Percentiles rank a stretch among this genome's conserved stretches.
Conservation (phyloP, 2,329 filamentous ascomycete species). For the Dactylonectria macrodidyma region DNA sequence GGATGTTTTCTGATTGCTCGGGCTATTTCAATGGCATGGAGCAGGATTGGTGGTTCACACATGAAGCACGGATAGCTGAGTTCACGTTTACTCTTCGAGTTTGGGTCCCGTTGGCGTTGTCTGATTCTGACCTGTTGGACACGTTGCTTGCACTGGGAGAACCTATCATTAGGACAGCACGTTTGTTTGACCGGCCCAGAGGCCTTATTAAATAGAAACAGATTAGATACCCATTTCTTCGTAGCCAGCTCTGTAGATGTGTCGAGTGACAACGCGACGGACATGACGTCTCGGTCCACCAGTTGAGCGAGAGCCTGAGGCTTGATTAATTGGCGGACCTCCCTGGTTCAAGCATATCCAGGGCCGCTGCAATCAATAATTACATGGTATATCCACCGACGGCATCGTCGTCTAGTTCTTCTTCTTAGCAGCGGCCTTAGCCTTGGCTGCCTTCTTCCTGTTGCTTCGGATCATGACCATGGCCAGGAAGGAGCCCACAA, state of each 20-base stretch:
- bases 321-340: conserved; percentile 37
- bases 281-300: conserved; percentile 14
- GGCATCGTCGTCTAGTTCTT: conserved; percentile 73
- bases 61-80: conserved; percentile 34
- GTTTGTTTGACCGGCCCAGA: conserved; percentile 39
- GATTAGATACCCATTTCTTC: conserved; percentile 52
- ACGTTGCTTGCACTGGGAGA: conserved; percentile 48
- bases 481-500: conserved; percentile 95
- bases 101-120: conserved; percentile 44
- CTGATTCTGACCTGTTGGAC: conserved; percentile 49
- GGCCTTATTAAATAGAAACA: conserved; percentile 53
- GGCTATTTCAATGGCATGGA: conserved; percentile 31
- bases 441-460: conserved; percentile 96
- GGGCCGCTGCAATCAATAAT: conserved; percentile 37
- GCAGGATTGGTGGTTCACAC: conserved; percentile 29
- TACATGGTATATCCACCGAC: conserved; percentile 41
- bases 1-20: conserved; percentile 31
- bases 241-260: conserved; percentile 33
- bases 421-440: conserved; percentile 87
- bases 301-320: conserved; percentile 20
- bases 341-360: conserved; percentile 29
- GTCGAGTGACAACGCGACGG: conserved; percentile 16
- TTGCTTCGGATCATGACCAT: conserved; percentile 99
- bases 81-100: conserved; percentile 40
- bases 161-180: conserved; percentile 45